These are phyloP conservation scores for Clavaria fumosa DNA, from an alignment of 768 basidiomycete species.

Conservation along the genomic window DNA sequence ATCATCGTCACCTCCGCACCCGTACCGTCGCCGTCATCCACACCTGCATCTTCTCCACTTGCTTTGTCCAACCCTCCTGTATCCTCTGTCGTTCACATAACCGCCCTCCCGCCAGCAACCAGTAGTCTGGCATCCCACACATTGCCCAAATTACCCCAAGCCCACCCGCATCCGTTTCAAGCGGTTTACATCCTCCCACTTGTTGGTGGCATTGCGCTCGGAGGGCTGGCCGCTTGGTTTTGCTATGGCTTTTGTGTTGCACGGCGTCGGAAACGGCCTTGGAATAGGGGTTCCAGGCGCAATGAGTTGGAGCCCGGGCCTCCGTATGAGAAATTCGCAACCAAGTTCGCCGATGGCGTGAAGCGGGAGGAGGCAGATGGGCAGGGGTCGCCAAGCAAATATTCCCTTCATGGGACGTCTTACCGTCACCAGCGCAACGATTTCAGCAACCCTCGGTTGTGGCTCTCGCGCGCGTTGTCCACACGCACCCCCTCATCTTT, in stretches of 20 bases:
- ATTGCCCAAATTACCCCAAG: conserved; percentile 8
- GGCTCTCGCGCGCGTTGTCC: conserved; percentile 2
- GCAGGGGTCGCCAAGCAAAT: conserved; percentile 1
- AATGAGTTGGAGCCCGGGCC: conserved; percentile 11
- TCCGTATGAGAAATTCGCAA: conserved; percentile 9
- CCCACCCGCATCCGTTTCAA: conserved; percentile 7
- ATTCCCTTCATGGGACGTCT: neutral
- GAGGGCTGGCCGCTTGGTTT: conserved; percentile 21
- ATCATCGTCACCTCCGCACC: conserved; percentile 1
- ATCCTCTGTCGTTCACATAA: conserved; percentile 19
- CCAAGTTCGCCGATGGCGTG: neutral
- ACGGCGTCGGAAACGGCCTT: conserved; percentile 3
- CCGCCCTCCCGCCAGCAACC: conserved; percentile 17
- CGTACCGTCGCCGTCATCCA: conserved; percentile 3
- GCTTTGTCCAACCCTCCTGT: conserved; percentile 3
- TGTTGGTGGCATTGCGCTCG: conserved; percentile 18
- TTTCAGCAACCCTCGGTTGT: too few species aligned
- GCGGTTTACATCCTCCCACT: conserved; percentile 18
- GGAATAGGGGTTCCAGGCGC: too few species aligned
- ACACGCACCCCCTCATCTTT: conserved; percentile 1
- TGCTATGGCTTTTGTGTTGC: conserved; percentile 20
- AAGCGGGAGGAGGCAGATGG: neutral
- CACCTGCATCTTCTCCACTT: neutral
- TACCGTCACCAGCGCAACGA: neutral
- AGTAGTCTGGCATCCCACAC: conserved; percentile 7